Evolutionary conservation across 805 yeast species (phyloP).

Genomic region (Kodamaea restingae): DNA sequence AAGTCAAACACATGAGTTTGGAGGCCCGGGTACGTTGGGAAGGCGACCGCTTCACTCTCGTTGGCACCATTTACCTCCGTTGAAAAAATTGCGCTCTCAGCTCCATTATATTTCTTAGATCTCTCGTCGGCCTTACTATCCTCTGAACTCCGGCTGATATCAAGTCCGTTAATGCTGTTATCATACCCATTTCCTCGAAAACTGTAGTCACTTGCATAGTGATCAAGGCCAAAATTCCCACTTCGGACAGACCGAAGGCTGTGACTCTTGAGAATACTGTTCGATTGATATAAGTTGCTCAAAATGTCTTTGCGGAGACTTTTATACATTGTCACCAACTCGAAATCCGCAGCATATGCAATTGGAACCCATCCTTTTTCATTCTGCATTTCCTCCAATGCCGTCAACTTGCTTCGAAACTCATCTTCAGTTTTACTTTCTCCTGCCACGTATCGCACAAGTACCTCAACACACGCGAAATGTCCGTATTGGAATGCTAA

Average conservation of each 20-base stretch:
- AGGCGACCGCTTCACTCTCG: too few relatives aligned
- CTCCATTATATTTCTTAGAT: too few relatives aligned
- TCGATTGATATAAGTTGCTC: neutral
- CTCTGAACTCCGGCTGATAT: too few relatives aligned
- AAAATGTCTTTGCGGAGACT: slow-evolving; percentile 19
- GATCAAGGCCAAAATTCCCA: too few relatives aligned
- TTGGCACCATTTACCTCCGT: too few relatives aligned
- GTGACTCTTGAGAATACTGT: neutral
- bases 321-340: slow-evolving; percentile 24
- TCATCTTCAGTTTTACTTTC: slow-evolving; percentile 6
- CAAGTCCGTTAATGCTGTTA: too few relatives aligned
- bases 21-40: too few relatives aligned
- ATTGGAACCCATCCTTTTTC: slow-evolving; percentile 50
- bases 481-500: slow-evolving; percentile 59
- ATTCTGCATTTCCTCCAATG: slow-evolving; percentile 49
- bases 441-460: slow-evolving; percentile 15
- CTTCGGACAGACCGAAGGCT: neutral
- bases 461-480: slow-evolving; percentile 41
- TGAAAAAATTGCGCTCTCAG: too few relatives aligned
- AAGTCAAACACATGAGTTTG: neutral
- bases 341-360: slow-evolving; percentile 30
- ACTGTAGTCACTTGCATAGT: too few relatives aligned
- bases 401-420: slow-evolving; percentile 40
- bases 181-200: too few relatives aligned
- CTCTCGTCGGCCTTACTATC: too few relatives aligned